Evolutionary conservation across 2,329 filamentous ascomycete species (phyloP), one percentile per base, ranked within the genome.

Genomic region (Calycina herbarum): DNA sequence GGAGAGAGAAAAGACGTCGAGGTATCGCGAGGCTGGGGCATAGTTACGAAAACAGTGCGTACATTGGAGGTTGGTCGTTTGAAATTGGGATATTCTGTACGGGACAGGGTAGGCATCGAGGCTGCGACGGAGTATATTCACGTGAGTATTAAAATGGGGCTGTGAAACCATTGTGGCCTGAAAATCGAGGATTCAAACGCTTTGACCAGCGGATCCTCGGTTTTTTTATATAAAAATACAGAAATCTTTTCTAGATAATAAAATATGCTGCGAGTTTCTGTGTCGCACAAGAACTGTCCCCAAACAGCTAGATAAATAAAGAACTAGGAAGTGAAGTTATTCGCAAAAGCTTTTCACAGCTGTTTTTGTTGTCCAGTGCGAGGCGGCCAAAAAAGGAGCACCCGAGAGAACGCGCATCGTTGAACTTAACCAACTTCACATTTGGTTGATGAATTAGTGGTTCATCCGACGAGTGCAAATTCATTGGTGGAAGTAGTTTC

Each of bases 1-100:
- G 74, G 73, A 10, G 73, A 74, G 11, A 76, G 70, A 35, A 75
- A 69, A n/a, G 71, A 48, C 10, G 35, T 33, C 8, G 61, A 72
- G 6, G 64, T 67, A 59, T 71, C 67, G 38, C 68, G 66, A 27
- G 66, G 58, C 10, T 62, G 54, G 29, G 67, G 33, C 68, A 70
- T 69, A 15, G 17, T 64, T 61, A 56, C 29, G 6, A 40, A 40
- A 40, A 38, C 51, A 57, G 61, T 17, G 40, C 15, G 45, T 27
- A 20, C 20, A 40, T 42, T 60, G 20, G 38, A 60, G 58, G 20
- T 29, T 4, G 24, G n/a, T 4, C 27, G 45, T 51, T 27, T 20
- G 45, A 27, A 51, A n/a, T 51, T 45, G 42, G n/a, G 17, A 17
- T 7, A 45, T 20, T 20, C 42, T 29, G 27, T 29, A 29, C 27